A percentile compares a stretch with the other conserved stretches of the same genome.
These are phyloP conservation scores for Chlorella sp. DNA, from an alignment of 139 green algal genomes.

Conservation along the genomic window DNA sequence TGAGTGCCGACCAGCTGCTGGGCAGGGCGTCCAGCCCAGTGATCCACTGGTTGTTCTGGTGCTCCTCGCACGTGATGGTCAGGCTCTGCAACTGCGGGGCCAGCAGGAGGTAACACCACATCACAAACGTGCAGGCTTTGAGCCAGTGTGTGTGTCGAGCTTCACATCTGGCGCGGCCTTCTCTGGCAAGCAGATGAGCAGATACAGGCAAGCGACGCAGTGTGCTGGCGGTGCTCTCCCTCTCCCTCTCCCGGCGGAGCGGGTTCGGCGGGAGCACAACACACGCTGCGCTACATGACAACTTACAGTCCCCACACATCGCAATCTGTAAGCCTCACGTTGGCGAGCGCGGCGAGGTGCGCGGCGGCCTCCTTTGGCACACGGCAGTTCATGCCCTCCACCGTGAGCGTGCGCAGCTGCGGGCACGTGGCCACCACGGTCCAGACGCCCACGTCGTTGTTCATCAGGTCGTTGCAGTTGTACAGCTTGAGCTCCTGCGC, in stretches of 20 bases:
- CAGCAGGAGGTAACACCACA: too few relatives aligned
- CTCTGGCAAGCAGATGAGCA: too few relatives aligned
- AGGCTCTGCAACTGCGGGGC: slow-evolving; percentile 39
- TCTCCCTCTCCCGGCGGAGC: too few relatives aligned
- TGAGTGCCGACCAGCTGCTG: slow-evolving; percentile 18
- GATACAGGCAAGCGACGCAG: too few relatives aligned
- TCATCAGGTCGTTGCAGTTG: slow-evolving; percentile 54
- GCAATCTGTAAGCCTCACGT: too few relatives aligned
- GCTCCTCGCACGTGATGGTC: slow-evolving; percentile 26
- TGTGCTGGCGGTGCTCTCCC: too few relatives aligned
- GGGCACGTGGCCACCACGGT: slow-evolving; percentile 5
- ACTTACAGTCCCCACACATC: too few relatives aligned
- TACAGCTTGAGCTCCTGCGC: slow-evolving; percentile 40
- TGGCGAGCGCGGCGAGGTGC: slow-evolving; percentile 30
- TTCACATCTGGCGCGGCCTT: too few relatives aligned
- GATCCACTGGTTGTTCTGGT: slow-evolving; percentile 16
- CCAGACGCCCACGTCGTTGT: slow-evolving; percentile 22
- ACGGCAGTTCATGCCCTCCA: slow-evolving; percentile 47
- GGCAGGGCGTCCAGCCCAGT: slow-evolving; percentile 45
- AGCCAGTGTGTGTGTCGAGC: too few relatives aligned
- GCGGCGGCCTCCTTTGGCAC: slow-evolving; percentile 18
- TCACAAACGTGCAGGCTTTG: too few relatives aligned
- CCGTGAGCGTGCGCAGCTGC: slow-evolving; percentile 25
- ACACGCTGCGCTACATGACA: too few relatives aligned
- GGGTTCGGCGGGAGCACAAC: too few relatives aligned